Base-by-base conservation (phyloP, 2,329 filamentous ascomycete species). In the Fusarium sororula region DNA sequence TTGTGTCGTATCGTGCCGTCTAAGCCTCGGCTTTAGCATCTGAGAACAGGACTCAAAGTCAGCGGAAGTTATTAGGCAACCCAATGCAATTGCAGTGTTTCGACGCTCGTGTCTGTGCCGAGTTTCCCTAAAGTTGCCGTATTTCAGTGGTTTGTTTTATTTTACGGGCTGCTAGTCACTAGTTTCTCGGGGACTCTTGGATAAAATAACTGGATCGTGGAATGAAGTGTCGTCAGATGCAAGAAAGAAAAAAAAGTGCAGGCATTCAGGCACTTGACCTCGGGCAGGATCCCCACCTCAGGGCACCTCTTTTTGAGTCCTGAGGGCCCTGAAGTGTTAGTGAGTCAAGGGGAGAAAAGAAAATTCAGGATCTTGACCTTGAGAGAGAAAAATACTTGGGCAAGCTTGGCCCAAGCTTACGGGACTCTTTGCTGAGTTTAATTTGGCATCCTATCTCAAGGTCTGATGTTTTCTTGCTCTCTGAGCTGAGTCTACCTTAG, bases 181-280 rank as follows among this genome's bases (percentile, higher is more conserved):
- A 42, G 37, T 41, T 58, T 45, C 62, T 69, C 38, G 37, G 35
- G 12, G 35, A 30, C 20, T 58, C 30, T 58, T 38, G 9, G 50
- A 39, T 56, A 44, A 54, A 70, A 45, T 56, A 38, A 58, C 68
- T 70, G 39, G 38, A 70, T 48, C 28, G 22, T 70, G 67, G 66
- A 70, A 69, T 70, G 67, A 69, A 58, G 51, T 65, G 66, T 59
- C 60, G 47, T 70, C 65, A 63, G 56, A 64, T 68, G 32, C 42
- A 63, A 47, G 32, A 32, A 45, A 61, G 30, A 38, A 32, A 50
- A 17, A 41, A 64, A 65, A 37, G 32, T 48, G 44, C 35, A 63
- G 32, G 39, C 24, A 41, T 24, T 51, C 28, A 61, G 45, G 39
- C 44, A 48, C 51, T 41, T 48, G 26, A 47, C 24, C 30, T 30